Base-by-base conservation (phyloP, 805 yeast genomes). In the Huiozyma sinensis region DNA sequence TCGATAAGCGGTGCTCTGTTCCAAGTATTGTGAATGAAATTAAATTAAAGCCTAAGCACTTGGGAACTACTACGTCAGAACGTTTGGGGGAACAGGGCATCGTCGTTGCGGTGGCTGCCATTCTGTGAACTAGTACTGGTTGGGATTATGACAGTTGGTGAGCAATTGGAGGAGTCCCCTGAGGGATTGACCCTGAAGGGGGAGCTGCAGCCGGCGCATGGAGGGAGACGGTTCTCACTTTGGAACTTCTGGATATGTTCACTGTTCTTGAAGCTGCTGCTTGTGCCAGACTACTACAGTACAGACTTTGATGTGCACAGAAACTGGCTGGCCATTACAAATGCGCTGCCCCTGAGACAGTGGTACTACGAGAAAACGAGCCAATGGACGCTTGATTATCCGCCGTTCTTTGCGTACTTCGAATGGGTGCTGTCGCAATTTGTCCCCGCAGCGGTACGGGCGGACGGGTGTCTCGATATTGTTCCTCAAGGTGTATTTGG, bases 241-340 rank as follows among this genome's bases (percentile, higher is more conserved):
- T 74, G 79, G 76, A 77, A 79, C 56, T 75, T 79, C 13, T 79
- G 83, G 76, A 74, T 81, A 7, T 82, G 84, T 4, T 69, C 79
- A 0, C 67, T 79, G 7, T 62, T 76, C 39, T 63, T 81, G 36
- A 81, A 81, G 50, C 60, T 81, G 8, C 66, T 83, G 24, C 65
- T 83, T n/a, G 73, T 78, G 43, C 80, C 83, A 6, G 87, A 90
- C 1, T 92, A 90, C 63, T 88, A 77, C 52, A 89, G 97, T 9
- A 92, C 97, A 0, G 98, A 92, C 62, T 90, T 92, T 55, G 98
- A 92, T 60, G 98, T 92, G 27, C 98, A 92, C 63, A 70, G 98
- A 46, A 92, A 92, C 58, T 92, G 98, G 98, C 72, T 92, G 17
- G 95, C 98, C 0, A 81, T 92, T 41, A 90, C 97, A 1, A 66